A percentile compares a stretch with the other conserved stretches of the same genome.
phyloP scores from a whole-genome alignment of 2,329 filamentous ascomycete species.

The Paraconiothyrium sp. region DNA sequence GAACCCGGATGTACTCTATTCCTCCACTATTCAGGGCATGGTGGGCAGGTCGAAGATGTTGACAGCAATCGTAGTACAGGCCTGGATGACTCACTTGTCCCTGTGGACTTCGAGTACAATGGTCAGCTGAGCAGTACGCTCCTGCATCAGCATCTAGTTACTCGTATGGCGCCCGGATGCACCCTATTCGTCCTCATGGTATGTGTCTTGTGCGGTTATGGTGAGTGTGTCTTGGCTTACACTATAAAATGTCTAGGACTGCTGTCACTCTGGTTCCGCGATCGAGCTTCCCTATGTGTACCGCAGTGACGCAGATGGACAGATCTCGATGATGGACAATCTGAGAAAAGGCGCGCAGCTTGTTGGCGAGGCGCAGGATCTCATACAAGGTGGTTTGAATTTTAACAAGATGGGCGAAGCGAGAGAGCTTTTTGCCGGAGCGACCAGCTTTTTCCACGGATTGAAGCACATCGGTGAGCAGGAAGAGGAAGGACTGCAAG shows the following conservation, averaged over 20 bases:
- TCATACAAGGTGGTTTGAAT: slow-evolving; percentile 62
- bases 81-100: slow-evolving; percentile 63
- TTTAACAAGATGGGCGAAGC: slow-evolving; percentile 62
- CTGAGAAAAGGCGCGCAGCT: slow-evolving; percentile 62
- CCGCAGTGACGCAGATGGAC: slow-evolving; percentile 65
- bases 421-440: slow-evolving; percentile 62
- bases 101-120: slow-evolving; percentile 61
- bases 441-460: slow-evolving; percentile 63
- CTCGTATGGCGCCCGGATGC: slow-evolving; percentile 59
- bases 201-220: background rate
- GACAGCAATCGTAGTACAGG: slow-evolving; percentile 51
- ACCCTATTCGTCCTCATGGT: slow-evolving; percentile 64
- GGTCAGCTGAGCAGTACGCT: slow-evolving; percentile 64
- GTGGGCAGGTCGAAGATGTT: slow-evolving; percentile 61
- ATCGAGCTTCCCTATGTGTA: slow-evolving; percentile 68
- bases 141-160: slow-evolving; percentile 63
- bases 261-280: slow-evolving; percentile 69
- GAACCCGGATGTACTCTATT: slow-evolving; percentile 63
- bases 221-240: background rate
- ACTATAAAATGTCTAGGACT: slow-evolving; percentile 53
- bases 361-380: slow-evolving; percentile 58
- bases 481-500: slow-evolving; percentile 53
- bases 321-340: slow-evolving; percentile 65
- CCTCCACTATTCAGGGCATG: slow-evolving; percentile 69
- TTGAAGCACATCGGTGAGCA: slow-evolving; percentile 58